These are phyloP conservation scores for Blastobotrys indianensis DNA, from an alignment of 1,139 yeast genomes.

Conservation along the genomic window DNA sequence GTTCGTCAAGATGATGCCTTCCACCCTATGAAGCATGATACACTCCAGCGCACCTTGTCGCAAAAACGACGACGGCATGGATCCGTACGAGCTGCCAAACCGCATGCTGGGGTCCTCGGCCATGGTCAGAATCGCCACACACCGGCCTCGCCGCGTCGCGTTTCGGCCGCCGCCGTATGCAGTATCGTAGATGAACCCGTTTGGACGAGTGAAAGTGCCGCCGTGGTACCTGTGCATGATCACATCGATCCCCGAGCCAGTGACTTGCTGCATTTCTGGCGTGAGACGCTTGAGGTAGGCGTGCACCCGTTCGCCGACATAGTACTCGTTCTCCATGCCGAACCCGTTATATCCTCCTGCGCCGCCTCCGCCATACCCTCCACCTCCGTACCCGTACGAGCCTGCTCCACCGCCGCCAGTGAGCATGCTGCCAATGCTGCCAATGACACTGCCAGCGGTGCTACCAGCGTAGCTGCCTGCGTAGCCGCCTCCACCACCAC, in stretches of 20 bases:
- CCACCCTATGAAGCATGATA: slow-evolving; percentile 4
- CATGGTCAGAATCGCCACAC: slow-evolving; percentile 6
- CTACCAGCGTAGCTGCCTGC: not conserved
- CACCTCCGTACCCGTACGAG: not conserved
- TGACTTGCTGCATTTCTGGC: slow-evolving; percentile 1
- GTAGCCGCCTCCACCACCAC: not conserved
- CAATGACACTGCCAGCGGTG: too few species aligned
- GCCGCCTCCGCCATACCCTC: not conserved
- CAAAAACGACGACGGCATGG: slow-evolving; percentile 5
- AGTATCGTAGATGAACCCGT: slow-evolving; percentile 8
- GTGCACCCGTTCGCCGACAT: slow-evolving; percentile 8
- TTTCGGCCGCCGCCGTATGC: not conserved
- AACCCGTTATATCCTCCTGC: not conserved
- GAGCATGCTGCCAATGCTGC: too few species aligned
- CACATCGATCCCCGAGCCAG: slow-evolving; percentile 5
- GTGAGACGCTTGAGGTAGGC: slow-evolving; percentile 2
- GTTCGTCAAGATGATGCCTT: slow-evolving; percentile 7
- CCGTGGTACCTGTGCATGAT: slow-evolving; percentile 6
- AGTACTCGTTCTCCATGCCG: slow-evolving; percentile 8
- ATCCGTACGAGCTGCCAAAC: not conserved
- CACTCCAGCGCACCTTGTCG: slow-evolving; percentile 8
- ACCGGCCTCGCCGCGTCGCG: slow-evolving; percentile 1
- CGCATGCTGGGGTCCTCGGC: slow-evolving; percentile 5
- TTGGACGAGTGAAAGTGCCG: slow-evolving; percentile 7
- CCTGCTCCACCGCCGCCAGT: not conserved